These are phyloP conservation scores for Nicotiana sylvestris DNA, from an alignment of 257 asterid genomes.

Conservation along the genomic window DNA sequence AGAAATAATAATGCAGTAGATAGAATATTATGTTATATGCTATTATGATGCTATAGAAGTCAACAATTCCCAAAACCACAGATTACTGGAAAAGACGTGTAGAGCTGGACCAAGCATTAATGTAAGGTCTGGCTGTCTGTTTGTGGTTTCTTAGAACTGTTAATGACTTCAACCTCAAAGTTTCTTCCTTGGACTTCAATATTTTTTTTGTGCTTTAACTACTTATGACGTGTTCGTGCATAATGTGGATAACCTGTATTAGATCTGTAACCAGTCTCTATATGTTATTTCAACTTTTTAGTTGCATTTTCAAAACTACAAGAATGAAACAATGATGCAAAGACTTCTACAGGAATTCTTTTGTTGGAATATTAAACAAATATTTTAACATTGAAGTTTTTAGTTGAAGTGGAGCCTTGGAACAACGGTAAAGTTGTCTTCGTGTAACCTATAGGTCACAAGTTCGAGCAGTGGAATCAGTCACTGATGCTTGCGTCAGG, in stretches of 20 bases:
- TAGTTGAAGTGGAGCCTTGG: no score
- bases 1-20: neutral
- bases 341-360: neutral
- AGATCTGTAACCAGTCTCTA: neutral
- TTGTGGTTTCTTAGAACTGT: neutral
- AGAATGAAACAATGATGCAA: neutral
- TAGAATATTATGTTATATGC: neutral
- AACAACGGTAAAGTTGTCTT: no score
- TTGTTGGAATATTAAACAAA: neutral
- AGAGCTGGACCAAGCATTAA: neutral
- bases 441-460: no score
- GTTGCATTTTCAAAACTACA: neutral
- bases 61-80: neutral
- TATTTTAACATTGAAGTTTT: neutral
- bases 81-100: neutral
- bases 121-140: neutral
- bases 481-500: no score
- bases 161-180: neutral
- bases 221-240: neutral
- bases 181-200: neutral
- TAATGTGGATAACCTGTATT: neutral
- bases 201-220: neutral
- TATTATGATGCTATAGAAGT: neutral
- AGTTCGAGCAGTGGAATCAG: no score
- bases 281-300: neutral